A percentile compares a stretch with the other conserved stretches of the same genome.
phyloP scores from a whole-genome alignment of 2,329 filamentous ascomycete species.

The Alternaria triticimaculans region DNA sequence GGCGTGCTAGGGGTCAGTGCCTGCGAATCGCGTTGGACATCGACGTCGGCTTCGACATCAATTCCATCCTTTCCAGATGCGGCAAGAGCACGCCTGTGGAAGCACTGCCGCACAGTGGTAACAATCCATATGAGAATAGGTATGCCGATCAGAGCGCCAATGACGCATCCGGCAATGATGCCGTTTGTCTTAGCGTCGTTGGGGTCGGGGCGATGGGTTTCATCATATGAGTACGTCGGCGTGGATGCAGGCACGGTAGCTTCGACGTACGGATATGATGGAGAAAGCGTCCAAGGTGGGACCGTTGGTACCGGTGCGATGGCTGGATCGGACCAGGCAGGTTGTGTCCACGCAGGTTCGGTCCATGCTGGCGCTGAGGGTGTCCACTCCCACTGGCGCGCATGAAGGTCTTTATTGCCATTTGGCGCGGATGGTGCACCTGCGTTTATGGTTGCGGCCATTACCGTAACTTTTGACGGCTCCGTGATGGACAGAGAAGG shows the following conservation, averaged over 20 bases:
- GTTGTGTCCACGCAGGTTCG: background rate
- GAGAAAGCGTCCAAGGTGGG: background rate
- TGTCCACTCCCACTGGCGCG: background rate
- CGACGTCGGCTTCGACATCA: background rate
- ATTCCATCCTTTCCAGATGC: background rate
- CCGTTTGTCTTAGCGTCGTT: background rate
- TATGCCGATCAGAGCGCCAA: background rate
- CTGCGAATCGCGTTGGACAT: background rate
- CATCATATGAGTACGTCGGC: background rate
- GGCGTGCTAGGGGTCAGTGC: background rate
- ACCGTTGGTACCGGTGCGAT: background rate
- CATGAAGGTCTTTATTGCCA: background rate
- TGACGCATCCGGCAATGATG: background rate
- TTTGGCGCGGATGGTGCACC: too few species aligned
- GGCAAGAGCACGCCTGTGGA: fast-evolving
- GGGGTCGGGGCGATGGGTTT: background rate
- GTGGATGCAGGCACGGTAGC: background rate
- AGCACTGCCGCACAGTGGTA: background rate
- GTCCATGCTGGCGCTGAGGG: background rate
- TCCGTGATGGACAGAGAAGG: background rate
- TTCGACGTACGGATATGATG: background rate
- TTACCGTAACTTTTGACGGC: background rate
- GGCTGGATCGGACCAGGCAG: background rate
- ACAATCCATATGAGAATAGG: background rate
- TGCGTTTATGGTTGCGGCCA: background rate